Percentiles rank a stretch among this genome's conserved stretches.
phyloP scores from a whole-genome alignment of 2,329 filamentous ascomycete species.

The Dactylonectria estremocensis region DNA sequence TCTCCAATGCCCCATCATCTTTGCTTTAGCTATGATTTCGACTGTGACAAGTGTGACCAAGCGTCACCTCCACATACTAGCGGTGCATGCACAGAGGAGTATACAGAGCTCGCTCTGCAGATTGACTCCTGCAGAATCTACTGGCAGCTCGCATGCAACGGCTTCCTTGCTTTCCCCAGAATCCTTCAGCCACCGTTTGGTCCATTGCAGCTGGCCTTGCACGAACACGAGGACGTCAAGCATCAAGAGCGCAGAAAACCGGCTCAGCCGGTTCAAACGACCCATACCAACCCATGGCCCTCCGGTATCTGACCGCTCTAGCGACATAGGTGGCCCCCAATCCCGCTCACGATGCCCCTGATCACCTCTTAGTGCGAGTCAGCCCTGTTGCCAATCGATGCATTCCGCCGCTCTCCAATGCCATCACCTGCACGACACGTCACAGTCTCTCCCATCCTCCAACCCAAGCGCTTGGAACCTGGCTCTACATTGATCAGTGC shows the following conservation, averaged over 20 bases:
- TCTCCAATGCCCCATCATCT: slow-evolving; percentile 22
- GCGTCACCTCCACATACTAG: background rate
- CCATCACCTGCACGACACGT: slow-evolving; percentile 46
- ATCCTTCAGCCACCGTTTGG: slow-evolving; percentile 36
- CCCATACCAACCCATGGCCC: slow-evolving; percentile 6
- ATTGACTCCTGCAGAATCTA: background rate
- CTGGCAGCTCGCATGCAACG: no score
- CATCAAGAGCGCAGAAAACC: slow-evolving; percentile 26
- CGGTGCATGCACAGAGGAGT: background rate
- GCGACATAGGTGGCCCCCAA: slow-evolving; percentile 18
- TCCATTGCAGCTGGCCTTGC: slow-evolving; percentile 38
- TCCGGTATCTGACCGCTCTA: slow-evolving; percentile 16
- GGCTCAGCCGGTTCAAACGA: slow-evolving; percentile 3
- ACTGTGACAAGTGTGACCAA: background rate
- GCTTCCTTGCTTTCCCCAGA: slow-evolving; percentile 2
- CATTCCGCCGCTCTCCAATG: slow-evolving; percentile 38
- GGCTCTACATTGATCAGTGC: slow-evolving; percentile 35
- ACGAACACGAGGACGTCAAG: slow-evolving; percentile 21
- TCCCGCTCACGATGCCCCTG: slow-evolving; percentile 25
- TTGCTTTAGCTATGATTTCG: background rate
- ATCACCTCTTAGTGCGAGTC: slow-evolving; percentile 41
- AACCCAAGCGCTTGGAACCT: slow-evolving; percentile 26
- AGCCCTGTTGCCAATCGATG: slow-evolving; percentile 43
- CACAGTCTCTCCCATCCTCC: slow-evolving; percentile 35
- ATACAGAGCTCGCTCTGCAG: background rate